Percentiles rank a stretch among this genome's conserved stretches.
Evolutionary conservation across 805 yeast species (phyloP).

Genomic region (Wickerhamia fluorescens): DNA sequence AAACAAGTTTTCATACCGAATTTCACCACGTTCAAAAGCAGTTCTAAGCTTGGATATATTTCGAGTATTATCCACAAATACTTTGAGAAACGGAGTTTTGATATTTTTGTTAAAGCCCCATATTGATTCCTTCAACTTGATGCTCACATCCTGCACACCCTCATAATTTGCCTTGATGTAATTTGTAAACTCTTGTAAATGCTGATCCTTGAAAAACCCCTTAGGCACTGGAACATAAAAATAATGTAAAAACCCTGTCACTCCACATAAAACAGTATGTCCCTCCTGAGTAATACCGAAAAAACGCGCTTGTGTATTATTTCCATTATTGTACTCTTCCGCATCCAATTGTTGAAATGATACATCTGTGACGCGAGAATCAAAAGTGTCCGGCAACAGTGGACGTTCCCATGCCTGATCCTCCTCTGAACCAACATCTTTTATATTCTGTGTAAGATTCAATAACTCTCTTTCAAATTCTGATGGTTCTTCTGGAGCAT

Average conservation of each 20-base stretch:
- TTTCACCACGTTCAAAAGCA: constrained; percentile 78
- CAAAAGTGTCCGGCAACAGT: constrained; percentile 41
- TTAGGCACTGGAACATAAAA: constrained; percentile 87
- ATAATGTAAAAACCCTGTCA: constrained; percentile 83
- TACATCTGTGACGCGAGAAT: constrained; percentile 44
- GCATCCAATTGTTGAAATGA: constrained; percentile 92
- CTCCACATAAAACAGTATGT: constrained; percentile 81
- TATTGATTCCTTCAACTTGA: constrained; percentile 70
- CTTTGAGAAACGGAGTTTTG: constrained; percentile 72
- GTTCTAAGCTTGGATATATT: constrained; percentile 63
- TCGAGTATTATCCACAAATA: constrained; percentile 59
- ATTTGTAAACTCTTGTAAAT: constrained; percentile 37
- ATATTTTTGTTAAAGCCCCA: constrained; percentile 89
- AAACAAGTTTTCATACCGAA: constrained; percentile 58
- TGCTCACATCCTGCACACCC: constrained; percentile 60
- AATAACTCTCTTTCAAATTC: constrained; percentile 35
- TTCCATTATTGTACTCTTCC: constrained; percentile 65
- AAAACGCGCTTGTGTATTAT: constrained; percentile 64
- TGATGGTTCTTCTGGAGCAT: constrained; percentile 30
- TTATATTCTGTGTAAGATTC: constrained; percentile 26
- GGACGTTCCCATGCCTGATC: constrained; percentile 50
- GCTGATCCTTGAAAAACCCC: constrained; percentile 56
- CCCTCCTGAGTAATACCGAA: constrained; percentile 92
- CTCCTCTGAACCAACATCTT: constrained; percentile 21
- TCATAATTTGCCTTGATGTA: constrained; percentile 43